Evolutionary conservation across 2,329 filamentous ascomycete species (phyloP), one percentile per base, ranked within the genome.

Genomic region (Venturia asperata): DNA sequence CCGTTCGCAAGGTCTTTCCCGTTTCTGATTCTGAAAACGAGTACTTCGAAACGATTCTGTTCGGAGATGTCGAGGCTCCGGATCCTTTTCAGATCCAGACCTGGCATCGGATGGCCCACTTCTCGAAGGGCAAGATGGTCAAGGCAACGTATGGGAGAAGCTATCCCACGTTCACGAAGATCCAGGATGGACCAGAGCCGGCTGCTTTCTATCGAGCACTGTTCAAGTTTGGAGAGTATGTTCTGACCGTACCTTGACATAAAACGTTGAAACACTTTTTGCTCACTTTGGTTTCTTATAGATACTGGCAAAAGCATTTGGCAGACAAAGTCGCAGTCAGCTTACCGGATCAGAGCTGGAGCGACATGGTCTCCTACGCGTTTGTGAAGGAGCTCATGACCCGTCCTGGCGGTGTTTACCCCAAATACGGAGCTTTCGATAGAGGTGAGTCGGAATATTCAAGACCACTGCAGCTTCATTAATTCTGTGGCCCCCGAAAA

Each of bases 331-430:
- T 45, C n/a, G 27, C 37, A 17, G n/a, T 65, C 41, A 61, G 19
- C 17, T 24, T 62, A 24, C 64, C 64, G 11, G 64, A 65, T 24
- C 58, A n/a, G 15, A 62, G 55, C 41, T 65, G 64, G 64, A 56
- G 30, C 27, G 64, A 65, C 24, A 65, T 65, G 64, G 30, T 30
- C 21, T 65, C n/a, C 17, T 52, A 61, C 39, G 64, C 64, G 7
- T 65, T 65, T 62, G 64, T 41, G 27, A 65, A 65, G 30, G 64
- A 65, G 64, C 39, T 65, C 3, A 63, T 65, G 39, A 52, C 27
- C 3, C 37, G 64, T 5, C 64, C 64, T 61, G 64, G 64, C 6
- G 64, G 64, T 43, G 41, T 34, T n/a, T 63, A 65, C 15, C 64
- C 64, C 7, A 62, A 52, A n/a, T 65, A 65, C 21, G 62, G 62